Percentiles rank a stretch among this genome's conserved stretches.
Evolutionary conservation across 805 yeast species (phyloP).

Genomic region (Kurtzmaniella fragi): DNA sequence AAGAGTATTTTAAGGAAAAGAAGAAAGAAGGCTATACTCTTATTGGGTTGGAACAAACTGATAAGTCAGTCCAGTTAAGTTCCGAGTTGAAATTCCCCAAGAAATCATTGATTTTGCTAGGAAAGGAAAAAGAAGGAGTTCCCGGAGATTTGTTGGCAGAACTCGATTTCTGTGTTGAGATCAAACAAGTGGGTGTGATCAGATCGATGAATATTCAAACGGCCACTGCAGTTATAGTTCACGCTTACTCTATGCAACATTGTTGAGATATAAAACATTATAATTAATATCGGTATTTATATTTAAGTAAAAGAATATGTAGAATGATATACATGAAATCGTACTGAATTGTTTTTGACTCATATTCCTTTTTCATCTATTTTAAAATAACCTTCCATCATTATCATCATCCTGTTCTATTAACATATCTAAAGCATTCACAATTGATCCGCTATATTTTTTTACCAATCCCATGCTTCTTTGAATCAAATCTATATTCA

Average conservation of each 20-base stretch:
- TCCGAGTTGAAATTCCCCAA: conserved; percentile 65
- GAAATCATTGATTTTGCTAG: conserved; percentile 73
- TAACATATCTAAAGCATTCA: conserved; percentile 49
- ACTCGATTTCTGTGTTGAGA: conserved; percentile 82
- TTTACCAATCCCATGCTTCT: conserved; percentile 56
- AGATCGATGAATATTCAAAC: conserved; percentile 97
- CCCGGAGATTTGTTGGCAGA: conserved; percentile 82
- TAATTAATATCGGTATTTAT: not conserved
- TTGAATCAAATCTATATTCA: conserved; percentile 41
- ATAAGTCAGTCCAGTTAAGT: conserved; percentile 70
- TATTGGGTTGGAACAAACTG: conserved; percentile 91
- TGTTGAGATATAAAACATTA: conserved; percentile 26
- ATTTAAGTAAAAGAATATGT: conserved; percentile 3
- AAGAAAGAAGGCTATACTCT: conserved; percentile 76
- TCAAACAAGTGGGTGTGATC: conserved; percentile 86
- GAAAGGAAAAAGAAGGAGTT: conserved; percentile 86
- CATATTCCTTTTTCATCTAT: too few species aligned
- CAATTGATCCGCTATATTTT: conserved; percentile 58
- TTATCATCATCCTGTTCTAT: conserved; percentile 34
- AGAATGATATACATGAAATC: conserved; percentile 4
- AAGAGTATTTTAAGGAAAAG: conserved; percentile 52
- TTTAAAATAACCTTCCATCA: conserved; percentile 22
- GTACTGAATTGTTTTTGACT: not conserved
- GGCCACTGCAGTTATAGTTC: conserved; percentile 91
- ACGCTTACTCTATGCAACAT: conserved; percentile 76